Evolutionary conservation across 192 early-diverging fungal genomes (phyloP).

Genomic region (Dimargaris cristalligena): DNA sequence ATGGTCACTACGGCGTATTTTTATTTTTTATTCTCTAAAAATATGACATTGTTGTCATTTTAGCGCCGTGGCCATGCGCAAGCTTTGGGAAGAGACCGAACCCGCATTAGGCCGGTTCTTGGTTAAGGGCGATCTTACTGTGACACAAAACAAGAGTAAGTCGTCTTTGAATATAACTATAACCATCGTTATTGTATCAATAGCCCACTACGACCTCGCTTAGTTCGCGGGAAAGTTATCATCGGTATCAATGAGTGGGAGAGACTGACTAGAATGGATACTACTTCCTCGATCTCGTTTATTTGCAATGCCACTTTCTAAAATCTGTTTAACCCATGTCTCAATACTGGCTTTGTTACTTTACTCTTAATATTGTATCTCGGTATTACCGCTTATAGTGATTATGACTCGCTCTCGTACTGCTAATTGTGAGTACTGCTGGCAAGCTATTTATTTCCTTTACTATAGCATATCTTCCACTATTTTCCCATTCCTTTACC

Average conservation of each 20-base stretch:
- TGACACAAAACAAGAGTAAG: conserved; percentile 21
- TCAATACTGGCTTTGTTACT: too few relatives aligned
- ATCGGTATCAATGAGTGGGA: background rate
- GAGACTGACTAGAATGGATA: background rate
- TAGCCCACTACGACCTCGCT: background rate
- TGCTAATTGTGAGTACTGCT: background rate
- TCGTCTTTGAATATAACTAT: conserved; percentile 9
- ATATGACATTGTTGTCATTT: too few relatives aligned
- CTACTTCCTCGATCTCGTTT: background rate
- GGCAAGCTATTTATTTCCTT: too few relatives aligned
- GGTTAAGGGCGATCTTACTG: conserved; percentile 70
- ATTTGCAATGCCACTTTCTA: background rate
- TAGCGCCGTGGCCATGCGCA: conserved; percentile 60
- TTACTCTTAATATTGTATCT: too few relatives aligned
- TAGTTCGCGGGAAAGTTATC: background rate
- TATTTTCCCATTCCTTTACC: too few relatives aligned
- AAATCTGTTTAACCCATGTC: too few relatives aligned
- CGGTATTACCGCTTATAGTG: conserved; percentile 11
- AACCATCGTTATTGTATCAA: conserved; percentile 4
- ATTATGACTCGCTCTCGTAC: conserved; percentile 39
- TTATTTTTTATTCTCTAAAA: too few relatives aligned
- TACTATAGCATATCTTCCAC: too few relatives aligned
- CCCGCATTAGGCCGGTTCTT: conserved; percentile 39
- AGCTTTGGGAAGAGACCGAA: conserved; percentile 50
- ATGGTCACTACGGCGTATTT: too few relatives aligned